phyloP scores from a whole-genome alignment of 169 alveolate genomes.

The Plasmodium inui region DNA sequence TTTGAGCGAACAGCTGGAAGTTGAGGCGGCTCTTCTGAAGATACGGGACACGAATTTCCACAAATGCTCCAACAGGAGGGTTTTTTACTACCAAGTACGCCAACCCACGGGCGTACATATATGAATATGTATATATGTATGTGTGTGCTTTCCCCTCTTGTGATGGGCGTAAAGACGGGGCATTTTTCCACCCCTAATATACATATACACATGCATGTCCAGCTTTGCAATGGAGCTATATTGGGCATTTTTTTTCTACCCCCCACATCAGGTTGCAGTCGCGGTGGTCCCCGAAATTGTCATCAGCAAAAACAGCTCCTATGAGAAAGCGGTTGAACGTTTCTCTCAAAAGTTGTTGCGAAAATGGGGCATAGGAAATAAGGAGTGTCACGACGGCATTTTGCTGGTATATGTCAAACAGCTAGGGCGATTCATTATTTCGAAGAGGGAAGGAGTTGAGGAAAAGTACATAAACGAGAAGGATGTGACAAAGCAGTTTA shows the following conservation, averaged over 20 bases:
- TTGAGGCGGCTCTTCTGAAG: constrained; percentile 55
- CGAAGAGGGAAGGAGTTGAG: constrained; percentile 75
- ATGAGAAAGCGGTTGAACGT: constrained; percentile 28
- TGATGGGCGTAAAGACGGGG: background rate
- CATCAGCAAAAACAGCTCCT: constrained; percentile 22
- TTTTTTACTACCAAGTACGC: constrained; percentile 51
- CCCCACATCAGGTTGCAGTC: constrained; percentile 31
- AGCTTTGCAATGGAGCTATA: background rate
- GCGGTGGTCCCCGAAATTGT: constrained; percentile 55
- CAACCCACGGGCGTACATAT: background rate
- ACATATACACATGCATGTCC: background rate
- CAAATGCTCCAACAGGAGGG: constrained; percentile 26
- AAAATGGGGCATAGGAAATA: constrained; percentile 77
- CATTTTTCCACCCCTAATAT: background rate
- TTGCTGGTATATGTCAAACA: constrained; percentile 62
- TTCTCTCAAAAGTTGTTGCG: constrained; percentile 52
- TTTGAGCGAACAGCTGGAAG: constrained; percentile 42
- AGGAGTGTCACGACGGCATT: constrained; percentile 73
- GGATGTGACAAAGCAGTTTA: constrained; percentile 51
- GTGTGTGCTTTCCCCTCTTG: background rate
- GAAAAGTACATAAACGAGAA: constrained; percentile 46
- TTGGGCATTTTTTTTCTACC: background rate
- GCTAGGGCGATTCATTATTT: constrained; percentile 36
- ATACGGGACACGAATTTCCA: constrained; percentile 70
- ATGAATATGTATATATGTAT: background rate